Conservation (phyloP, 139 green algal genomes). For the Picochlorum sp. region DNA sequence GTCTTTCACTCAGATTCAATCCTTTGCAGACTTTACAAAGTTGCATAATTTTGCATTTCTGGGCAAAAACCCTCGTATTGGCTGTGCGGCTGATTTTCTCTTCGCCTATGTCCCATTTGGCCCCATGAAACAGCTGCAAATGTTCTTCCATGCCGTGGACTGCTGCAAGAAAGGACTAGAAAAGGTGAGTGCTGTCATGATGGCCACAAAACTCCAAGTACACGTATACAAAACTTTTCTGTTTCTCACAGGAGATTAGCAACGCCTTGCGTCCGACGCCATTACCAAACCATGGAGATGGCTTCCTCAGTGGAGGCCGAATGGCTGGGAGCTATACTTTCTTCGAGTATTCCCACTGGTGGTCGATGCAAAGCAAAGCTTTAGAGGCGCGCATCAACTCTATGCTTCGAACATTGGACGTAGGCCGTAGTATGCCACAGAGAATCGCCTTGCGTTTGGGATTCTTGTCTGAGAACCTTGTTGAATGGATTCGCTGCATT, state of each 20-base stretch:
- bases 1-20: background rate
- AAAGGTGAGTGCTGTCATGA: background rate
- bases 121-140: constrained; percentile 27
- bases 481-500: background rate
- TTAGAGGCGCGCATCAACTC: background rate
- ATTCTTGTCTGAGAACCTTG: background rate
- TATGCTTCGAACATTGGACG: constrained; percentile 6
- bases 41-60: constrained; percentile 32
- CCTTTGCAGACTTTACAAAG: constrained; percentile 10
- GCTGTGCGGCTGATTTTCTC: constrained; percentile 24
- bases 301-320: constrained; percentile 4
- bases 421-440: background rate
- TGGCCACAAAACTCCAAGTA: background rate
- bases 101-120: constrained; percentile 29
- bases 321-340: constrained; percentile 13
- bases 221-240: background rate
- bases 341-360: constrained; percentile 7
- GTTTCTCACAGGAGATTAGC: background rate
- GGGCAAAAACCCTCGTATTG: constrained; percentile 16
- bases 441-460: background rate
- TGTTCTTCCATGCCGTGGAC: constrained; percentile 20
- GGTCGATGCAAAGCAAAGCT: background rate
- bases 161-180: constrained; percentile 6
- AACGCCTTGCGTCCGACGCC: background rate
- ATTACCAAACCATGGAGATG: constrained; percentile 4